Conservation (phyloP, 2,329 filamentous ascomycete genomes). For the Xylaria sp. region DNA sequence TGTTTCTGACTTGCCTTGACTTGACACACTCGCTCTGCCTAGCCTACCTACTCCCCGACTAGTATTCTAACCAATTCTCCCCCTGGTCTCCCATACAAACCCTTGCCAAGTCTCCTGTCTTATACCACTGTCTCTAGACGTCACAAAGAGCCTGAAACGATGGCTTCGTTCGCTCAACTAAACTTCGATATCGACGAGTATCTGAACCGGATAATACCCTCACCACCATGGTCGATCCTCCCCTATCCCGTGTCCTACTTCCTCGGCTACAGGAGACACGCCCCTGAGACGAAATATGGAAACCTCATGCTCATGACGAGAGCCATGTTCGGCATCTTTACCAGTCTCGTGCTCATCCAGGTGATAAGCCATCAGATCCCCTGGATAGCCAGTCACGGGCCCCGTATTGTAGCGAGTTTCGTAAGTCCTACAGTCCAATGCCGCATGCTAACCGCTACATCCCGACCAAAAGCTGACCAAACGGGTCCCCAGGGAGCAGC, state of each 20-base stretch:
- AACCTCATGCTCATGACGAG: slow-evolving; percentile 56
- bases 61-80: not conserved
- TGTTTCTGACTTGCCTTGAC: not conserved
- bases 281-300: slow-evolving; percentile 40
- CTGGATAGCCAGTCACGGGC: slow-evolving; percentile 47
- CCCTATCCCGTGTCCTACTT: slow-evolving; percentile 64
- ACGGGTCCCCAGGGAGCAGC: slow-evolving; percentile 55
- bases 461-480: no score
- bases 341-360: slow-evolving; percentile 55
- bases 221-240: slow-evolving; percentile 57
- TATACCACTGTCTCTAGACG: not conserved
- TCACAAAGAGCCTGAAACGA: not conserved
- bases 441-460: no score
- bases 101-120: not conserved
- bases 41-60: not conserved
- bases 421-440: slow-evolving; percentile 41
- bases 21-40: not conserved
- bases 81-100: no score
- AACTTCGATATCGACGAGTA: slow-evolving; percentile 73
- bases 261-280: slow-evolving; percentile 54
- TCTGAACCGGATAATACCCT: slow-evolving; percentile 64
- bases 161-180: slow-evolving; percentile 31
- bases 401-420: slow-evolving; percentile 64
- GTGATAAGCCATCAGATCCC: slow-evolving; percentile 51
- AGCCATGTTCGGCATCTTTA: slow-evolving; percentile 61